Evolutionary conservation across 1,284 basidiomycete species (phyloP).

Genomic region (Cryptococcus wingfieldii): DNA sequence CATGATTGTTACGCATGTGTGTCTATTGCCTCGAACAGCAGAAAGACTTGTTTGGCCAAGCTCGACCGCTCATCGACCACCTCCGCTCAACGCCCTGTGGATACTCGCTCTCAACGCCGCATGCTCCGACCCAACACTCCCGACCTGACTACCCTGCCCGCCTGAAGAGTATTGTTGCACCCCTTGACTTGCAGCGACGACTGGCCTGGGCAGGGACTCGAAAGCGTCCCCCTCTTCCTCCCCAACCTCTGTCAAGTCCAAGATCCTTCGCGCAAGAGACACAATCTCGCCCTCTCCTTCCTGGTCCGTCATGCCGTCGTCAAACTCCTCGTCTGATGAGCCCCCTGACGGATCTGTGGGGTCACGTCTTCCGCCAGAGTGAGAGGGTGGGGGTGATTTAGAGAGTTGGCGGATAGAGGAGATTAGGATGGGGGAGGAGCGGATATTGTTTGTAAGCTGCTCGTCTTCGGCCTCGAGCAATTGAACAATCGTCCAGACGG

Average conservation of each 20-base stretch:
- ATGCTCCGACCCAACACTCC: constrained; percentile 32
- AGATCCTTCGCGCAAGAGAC: constrained; percentile 71
- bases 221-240: constrained; percentile 43
- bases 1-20: too few species aligned
- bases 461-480: constrained; percentile 90
- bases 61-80: background rate
- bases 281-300: constrained; percentile 65
- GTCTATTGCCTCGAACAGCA: too few species aligned
- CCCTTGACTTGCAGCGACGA: constrained; percentile 3
- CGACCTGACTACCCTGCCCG: constrained; percentile 13
- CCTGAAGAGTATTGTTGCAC: constrained; percentile 9
- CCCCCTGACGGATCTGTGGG: constrained; percentile 18
- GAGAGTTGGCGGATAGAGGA: constrained; percentile 80
- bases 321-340: constrained; percentile 61
- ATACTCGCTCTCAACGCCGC: constrained; percentile 44
- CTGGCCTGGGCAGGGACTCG: constrained; percentile 6
- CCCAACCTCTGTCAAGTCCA: constrained; percentile 75
- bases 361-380: constrained; percentile 61
- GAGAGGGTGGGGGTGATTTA: constrained; percentile 67
- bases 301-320: constrained; percentile 58
- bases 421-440: constrained; percentile 70
- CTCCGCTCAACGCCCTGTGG: constrained; percentile 39
- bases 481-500: constrained; percentile 98
- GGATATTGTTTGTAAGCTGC: constrained; percentile 84
- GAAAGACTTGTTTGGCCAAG: too few species aligned